A percentile compares a stretch with the other conserved stretches of the same genome.
Conservation (phyloP, 1,284 basidiomycete genomes). For the Pseudozyma thailandica region DNA sequence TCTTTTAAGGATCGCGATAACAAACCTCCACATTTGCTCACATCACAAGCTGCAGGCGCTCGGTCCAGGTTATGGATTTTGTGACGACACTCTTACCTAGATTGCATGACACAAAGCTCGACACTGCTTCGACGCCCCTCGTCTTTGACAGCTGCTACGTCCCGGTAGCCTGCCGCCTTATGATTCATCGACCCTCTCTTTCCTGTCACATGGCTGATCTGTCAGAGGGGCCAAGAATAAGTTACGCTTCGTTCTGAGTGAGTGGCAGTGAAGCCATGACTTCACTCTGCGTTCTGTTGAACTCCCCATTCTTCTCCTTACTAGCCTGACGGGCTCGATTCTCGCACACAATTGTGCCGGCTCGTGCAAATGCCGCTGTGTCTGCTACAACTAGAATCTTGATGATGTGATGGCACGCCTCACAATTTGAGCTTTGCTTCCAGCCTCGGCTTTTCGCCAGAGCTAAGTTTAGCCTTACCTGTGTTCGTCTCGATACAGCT, state of each 20-base stretch:
- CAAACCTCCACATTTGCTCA: neutral
- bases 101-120: neutral
- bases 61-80: neutral
- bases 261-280: no score
- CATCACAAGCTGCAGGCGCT: neutral
- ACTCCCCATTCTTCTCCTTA: no score
- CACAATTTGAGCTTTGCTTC: neutral
- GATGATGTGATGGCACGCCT: no score
- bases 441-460: neutral
- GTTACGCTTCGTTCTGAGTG: no score
- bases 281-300: no score
- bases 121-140: neutral
- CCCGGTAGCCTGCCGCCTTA: neutral
- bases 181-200: slow-evolving; percentile 1
- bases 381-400: no score
- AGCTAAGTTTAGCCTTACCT: neutral
- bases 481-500: neutral
- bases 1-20: neutral
- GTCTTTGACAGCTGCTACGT: no score
- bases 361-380: no score
- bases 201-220: no score
- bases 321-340: no score
- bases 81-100: neutral
- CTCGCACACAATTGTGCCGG: no score
- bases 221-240: no score